Conservation (phyloP, 1,139 yeast species). For the Arxiozyma telluris region DNA sequence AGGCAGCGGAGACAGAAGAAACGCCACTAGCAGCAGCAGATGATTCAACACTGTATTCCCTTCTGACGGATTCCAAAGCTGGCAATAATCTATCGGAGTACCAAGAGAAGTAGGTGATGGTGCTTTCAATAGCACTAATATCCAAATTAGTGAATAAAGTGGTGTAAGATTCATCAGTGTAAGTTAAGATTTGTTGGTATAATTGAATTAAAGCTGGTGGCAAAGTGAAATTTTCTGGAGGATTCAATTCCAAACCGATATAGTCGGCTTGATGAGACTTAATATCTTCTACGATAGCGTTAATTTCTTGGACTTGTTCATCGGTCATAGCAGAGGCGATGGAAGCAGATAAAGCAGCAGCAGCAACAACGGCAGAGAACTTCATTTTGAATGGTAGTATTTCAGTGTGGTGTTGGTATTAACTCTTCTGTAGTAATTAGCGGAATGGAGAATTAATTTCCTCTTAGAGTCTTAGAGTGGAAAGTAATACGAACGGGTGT, state of each 20-base stretch:
- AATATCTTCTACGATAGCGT: conserved; percentile 14
- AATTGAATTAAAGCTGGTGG: conserved; percentile 30
- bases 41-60: conserved; percentile 14
- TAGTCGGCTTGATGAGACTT: conserved; percentile 12
- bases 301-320: conserved; percentile 12
- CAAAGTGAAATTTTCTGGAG: conserved; percentile 15
- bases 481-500: no score
- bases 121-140: conserved; percentile 25
- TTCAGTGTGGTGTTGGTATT: background rate
- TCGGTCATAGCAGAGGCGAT: conserved; percentile 10
- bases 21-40: conserved; percentile 15
- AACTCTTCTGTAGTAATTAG: background rate
- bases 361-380: conserved; percentile 2
- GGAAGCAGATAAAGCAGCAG: conserved; percentile 7
- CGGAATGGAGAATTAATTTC: background rate
- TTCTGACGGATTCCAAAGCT: conserved; percentile 21
- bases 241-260: conserved; percentile 8
- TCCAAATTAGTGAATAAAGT: conserved; percentile 29
- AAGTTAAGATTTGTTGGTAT: conserved; percentile 32
- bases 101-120: conserved; percentile 38
- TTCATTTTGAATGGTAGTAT: conserved; percentile 1
- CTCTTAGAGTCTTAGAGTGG: background rate
- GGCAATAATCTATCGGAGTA: conserved; percentile 33
- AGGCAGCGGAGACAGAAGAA: conserved; percentile 5
- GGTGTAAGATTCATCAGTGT: conserved; percentile 38